These are phyloP conservation scores for Ilyonectria destructans DNA, from an alignment of 2,329 filamentous ascomycete genomes.

Conservation along the genomic window DNA sequence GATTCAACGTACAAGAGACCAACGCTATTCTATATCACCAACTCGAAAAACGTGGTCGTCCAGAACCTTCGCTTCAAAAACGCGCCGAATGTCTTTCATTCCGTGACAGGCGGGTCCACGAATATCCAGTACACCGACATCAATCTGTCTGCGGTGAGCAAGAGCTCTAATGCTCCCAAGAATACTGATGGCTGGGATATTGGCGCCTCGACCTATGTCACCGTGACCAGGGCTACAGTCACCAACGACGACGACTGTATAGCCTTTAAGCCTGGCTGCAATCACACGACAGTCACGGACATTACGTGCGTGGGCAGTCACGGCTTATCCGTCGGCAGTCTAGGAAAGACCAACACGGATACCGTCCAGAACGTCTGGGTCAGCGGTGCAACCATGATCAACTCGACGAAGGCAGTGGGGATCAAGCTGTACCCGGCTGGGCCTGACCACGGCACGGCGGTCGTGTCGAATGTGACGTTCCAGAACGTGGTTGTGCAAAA, in stretches of 20 bases:
- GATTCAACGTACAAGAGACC: constrained; percentile 1
- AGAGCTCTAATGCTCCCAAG: not conserved
- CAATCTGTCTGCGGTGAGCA: constrained; percentile 1
- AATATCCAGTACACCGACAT: constrained; percentile 2
- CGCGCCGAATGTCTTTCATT: constrained; percentile 11
- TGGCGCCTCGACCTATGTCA: constrained; percentile 6
- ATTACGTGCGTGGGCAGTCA: constrained; percentile 7
- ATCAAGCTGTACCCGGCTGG: constrained; percentile 12
- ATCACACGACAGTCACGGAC: constrained; percentile 2
- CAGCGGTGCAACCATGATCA: constrained; percentile 8
- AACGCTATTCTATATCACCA: constrained; percentile 2
- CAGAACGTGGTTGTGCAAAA: constrained; percentile 1
- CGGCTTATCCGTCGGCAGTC: constrained; percentile 4
- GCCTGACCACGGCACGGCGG: not conserved
- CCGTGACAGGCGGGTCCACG: not conserved
- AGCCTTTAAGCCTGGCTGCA: constrained; percentile 7
- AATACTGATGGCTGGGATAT: constrained; percentile 11
- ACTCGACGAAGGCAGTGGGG: constrained; percentile 5
- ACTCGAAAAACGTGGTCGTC: not conserved
- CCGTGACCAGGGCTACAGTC: not conserved
- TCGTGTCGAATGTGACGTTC: constrained; percentile 9
- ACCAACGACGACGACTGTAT: constrained; percentile 9
- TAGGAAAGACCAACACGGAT: constrained; percentile 9
- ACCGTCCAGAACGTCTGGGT: constrained; percentile 8
- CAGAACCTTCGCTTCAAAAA: constrained; percentile 6